Conservation (phyloP, 768 basidiomycete genomes). For the Termitomyces sp. region DNA sequence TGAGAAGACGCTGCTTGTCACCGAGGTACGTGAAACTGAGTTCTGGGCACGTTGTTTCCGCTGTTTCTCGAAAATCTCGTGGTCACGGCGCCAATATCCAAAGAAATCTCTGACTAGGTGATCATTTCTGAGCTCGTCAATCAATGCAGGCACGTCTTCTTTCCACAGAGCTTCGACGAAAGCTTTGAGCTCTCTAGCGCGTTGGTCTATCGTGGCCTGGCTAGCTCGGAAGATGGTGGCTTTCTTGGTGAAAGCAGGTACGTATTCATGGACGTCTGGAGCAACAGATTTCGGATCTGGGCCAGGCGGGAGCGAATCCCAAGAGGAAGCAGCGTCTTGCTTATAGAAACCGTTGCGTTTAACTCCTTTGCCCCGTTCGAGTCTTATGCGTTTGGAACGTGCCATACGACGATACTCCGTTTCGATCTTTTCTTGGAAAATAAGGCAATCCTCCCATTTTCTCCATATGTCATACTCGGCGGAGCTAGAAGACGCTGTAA, state of each 20-base stretch:
- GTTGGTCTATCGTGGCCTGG: conserved; percentile 60
- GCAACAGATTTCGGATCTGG: conserved; percentile 75
- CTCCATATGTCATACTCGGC: conserved; percentile 73
- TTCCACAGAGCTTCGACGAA: conserved; percentile 59
- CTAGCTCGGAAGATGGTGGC: conserved; percentile 70
- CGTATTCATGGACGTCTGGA: conserved; percentile 59
- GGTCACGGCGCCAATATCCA: conserved; percentile 71
- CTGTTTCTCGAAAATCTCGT: conserved; percentile 49
- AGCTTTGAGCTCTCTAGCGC: conserved; percentile 54
- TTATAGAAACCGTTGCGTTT: conserved; percentile 71
- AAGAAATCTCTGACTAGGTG: conserved; percentile 72
- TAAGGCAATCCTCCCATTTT: conserved; percentile 80
- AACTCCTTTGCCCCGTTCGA: conserved; percentile 70
- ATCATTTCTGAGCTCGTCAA: conserved; percentile 61
- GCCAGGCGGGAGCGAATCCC: conserved; percentile 81
- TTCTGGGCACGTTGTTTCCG: conserved; percentile 26
- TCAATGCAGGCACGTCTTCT: conserved; percentile 59
- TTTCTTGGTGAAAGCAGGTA: conserved; percentile 70
- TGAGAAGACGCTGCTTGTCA: conserved; percentile 55
- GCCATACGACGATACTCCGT: conserved; percentile 60
- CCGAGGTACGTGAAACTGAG: conserved; percentile 34
- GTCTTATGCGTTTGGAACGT: conserved; percentile 62
- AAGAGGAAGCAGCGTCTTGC: conserved; percentile 74
- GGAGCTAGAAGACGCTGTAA: conserved; percentile 24
- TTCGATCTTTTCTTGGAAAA: conserved; percentile 71